These are phyloP conservation scores for Tieghemostelium lacteum DNA, from an alignment of 78 protist species.

Conservation along the genomic window DNA sequence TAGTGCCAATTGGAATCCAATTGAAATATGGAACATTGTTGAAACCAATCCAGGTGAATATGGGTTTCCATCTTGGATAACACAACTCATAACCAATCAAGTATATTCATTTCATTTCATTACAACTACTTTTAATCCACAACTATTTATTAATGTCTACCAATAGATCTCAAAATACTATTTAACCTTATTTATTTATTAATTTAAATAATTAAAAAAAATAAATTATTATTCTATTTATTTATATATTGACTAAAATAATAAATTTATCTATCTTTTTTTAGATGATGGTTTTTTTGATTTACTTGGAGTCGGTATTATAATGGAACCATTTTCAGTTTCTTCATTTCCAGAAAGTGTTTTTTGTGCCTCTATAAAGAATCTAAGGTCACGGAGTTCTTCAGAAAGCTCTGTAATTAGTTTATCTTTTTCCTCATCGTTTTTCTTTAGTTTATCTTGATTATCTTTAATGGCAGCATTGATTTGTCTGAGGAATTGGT, in stretches of 20 bases:
- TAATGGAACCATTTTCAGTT: conserved; percentile 52
- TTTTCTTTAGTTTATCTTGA: conserved; percentile 61
- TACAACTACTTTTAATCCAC: too few relatives aligned
- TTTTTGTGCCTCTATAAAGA: conserved; percentile 79
- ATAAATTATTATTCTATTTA: too few relatives aligned
- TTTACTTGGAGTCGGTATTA: neutral
- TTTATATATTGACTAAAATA: neutral
- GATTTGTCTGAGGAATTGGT: conserved; percentile 40
- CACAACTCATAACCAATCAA: too few relatives aligned
- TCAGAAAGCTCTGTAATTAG: conserved; percentile 23
- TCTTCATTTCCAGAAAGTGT: conserved; percentile 49
- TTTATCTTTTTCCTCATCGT: conserved; percentile 54
- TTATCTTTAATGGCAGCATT: conserved; percentile 59
- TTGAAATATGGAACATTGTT: too few relatives aligned
- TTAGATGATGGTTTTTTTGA: neutral
- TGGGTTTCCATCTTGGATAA: too few relatives aligned
- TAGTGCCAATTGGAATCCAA: too few relatives aligned
- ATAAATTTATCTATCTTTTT: neutral
- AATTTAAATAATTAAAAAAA: too few relatives aligned
- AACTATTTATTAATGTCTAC: too few relatives aligned
- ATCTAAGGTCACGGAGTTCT: conserved; percentile 63
- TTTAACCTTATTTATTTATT: too few relatives aligned
- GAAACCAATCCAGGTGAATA: too few relatives aligned
- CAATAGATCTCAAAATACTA: too few relatives aligned
- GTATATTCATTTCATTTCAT: too few relatives aligned